Evolutionary conservation across 2,329 filamentous ascomycete genomes (phyloP).

Genomic region (Arthrobotrys entomopaga): DNA sequence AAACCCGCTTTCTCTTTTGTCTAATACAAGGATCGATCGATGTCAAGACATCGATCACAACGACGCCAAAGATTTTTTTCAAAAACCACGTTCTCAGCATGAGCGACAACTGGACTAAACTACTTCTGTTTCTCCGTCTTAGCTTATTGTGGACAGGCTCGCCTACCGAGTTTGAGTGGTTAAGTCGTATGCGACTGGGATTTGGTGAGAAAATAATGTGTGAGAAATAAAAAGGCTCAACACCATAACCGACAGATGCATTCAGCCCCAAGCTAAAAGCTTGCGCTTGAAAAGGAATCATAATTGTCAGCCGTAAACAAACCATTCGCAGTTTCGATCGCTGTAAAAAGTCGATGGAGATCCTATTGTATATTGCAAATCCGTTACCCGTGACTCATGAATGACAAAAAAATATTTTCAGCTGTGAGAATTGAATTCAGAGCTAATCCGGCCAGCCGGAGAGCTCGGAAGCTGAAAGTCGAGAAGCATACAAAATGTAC

Average conservation of each 20-base stretch:
- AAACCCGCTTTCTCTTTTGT: neutral
- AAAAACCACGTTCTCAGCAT: neutral
- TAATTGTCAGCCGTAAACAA: neutral
- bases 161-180: neutral
- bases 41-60: neutral
- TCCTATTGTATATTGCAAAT: neutral
- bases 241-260: slow-evolving; percentile 5
- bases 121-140: neutral
- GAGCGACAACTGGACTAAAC: neutral
- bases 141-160: neutral
- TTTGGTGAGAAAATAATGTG: neutral
- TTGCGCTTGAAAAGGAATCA: neutral
- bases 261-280: slow-evolving; percentile 7
- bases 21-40: neutral
- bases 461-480: neutral
- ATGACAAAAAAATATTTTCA: neutral
- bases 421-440: neutral
- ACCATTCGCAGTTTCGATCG: neutral
- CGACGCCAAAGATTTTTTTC: neutral
- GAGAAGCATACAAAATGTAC: neutral
- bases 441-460: neutral
- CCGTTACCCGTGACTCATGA: slow-evolving; percentile 3
- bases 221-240: slow-evolving; percentile 9
- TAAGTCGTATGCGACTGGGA: neutral
- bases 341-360: neutral